Base-by-base conservation (phyloP, 129 eudicot genomes). In the Artemisia annua region DNA sequence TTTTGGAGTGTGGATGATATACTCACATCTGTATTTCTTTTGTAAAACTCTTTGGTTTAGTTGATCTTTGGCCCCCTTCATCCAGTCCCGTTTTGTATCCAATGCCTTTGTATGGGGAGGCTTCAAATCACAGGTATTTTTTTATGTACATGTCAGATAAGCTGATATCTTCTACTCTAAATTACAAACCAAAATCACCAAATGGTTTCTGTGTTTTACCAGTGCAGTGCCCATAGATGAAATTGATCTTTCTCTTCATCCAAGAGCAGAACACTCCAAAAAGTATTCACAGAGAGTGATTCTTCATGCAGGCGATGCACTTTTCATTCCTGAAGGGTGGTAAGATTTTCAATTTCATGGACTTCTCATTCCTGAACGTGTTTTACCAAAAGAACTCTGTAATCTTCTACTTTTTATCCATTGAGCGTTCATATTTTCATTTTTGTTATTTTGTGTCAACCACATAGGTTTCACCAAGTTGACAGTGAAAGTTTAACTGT, bases 321-420 rank as follows among this genome's bases (percentile, higher is more conserved):
- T 94, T 62, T 88, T 94, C 70, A 90, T 94, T 61, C 99, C 99
- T 75, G 97, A 94, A 83, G 99, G 99, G 79, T 94, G 99, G 99
- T 94, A 86, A 79, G 73, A 67, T 63, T 64, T 59, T 1, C 55
- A 32, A 5, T 50, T 61, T 20, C 44, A 56, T 53, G 67, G 58
- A 51, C 50, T 69, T 19, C 28, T 48, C 46, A 48, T 67, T 28
- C 39, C 32, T 9, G 54, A 32, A 63, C 24, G 30, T 30, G 11
- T 35, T 17, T 43, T 18, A 63, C 49, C 63, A 10, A 11, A 63
- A 20, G 26, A 30, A 74, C 35, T 52, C 7, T 35, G 19, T 4
- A 66, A 43, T 44, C 13, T 39, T 66, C 43, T 6, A 11, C 17
- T 63, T 63, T 30, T 26, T 71, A 20, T 67, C 32, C 28, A 22